These are phyloP conservation scores for Pleurotus platypus DNA, from an alignment of 768 basidiomycete genomes.

Conservation along the genomic window DNA sequence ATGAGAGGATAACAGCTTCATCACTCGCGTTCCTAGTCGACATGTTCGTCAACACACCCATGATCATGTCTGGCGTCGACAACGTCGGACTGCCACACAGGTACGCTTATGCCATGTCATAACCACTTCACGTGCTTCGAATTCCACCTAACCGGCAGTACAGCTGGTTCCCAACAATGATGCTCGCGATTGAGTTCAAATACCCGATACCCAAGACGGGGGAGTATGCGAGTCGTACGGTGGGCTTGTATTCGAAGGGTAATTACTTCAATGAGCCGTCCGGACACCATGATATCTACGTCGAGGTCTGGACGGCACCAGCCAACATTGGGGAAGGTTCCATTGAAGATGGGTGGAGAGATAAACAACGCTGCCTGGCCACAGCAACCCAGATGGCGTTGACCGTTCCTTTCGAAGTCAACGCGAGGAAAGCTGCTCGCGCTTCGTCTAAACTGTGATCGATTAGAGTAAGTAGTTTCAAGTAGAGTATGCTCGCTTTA, in stretches of 20 bases:
- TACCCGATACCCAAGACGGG: conserved; percentile 47
- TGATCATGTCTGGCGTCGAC: conserved; percentile 44
- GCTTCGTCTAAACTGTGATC: neutral
- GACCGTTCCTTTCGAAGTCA: conserved; percentile 39
- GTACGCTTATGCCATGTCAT: conserved; percentile 14
- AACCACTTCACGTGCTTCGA: neutral
- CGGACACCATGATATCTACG: conserved; percentile 53
- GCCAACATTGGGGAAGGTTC: conserved; percentile 45
- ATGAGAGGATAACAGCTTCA: conserved; percentile 42
- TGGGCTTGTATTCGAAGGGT: conserved; percentile 52
- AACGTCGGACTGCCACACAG: conserved; percentile 30
- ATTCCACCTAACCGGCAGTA: neutral
- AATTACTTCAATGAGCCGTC: conserved; percentile 52
- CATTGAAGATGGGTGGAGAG: conserved; percentile 48
- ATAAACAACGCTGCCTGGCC: conserved; percentile 60
- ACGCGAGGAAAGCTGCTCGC: conserved; percentile 23
- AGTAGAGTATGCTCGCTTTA: too few relatives aligned
- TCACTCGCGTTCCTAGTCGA: conserved; percentile 58
- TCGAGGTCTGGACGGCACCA: conserved; percentile 69
- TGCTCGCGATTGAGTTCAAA: conserved; percentile 61
- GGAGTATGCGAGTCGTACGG: conserved; percentile 44
- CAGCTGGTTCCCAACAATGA: conserved; percentile 66
- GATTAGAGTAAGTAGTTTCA: too few relatives aligned
- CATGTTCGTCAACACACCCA: conserved; percentile 41
- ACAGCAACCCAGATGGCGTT: conserved; percentile 61